Evolutionary conservation across 1,139 yeast species (phyloP).

Genomic region (Lodderomyces metapsilosis): DNA sequence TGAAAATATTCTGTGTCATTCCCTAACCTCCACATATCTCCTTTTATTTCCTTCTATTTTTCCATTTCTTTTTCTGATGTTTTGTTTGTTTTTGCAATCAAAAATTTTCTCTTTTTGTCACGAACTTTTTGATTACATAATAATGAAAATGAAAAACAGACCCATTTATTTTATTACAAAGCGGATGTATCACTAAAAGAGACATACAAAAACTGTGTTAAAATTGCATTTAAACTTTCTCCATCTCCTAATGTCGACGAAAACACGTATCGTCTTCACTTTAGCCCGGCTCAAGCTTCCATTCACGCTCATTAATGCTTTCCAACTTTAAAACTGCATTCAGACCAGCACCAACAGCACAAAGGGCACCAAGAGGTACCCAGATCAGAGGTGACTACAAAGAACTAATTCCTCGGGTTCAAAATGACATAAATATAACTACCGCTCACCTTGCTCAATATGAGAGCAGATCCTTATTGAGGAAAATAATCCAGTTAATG

Average conservation of each 20-base stretch:
- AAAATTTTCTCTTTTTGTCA: neutral
- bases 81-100: too few relatives aligned
- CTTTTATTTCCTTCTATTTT: too few relatives aligned
- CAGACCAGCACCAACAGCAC: slow-evolving; percentile 8
- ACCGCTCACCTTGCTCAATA: slow-evolving; percentile 21
- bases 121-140: neutral
- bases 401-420: slow-evolving; percentile 20
- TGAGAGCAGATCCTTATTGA: slow-evolving; percentile 20
- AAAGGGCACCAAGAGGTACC: slow-evolving; percentile 12
- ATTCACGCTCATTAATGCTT: slow-evolving; percentile 2
- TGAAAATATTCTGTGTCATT: too few relatives aligned
- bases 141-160: neutral
- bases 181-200: neutral
- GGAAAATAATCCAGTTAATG: slow-evolving; percentile 19
- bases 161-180: slow-evolving; percentile 1
- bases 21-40: too few relatives aligned
- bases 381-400: slow-evolving; percentile 19
- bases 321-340: slow-evolving; percentile 8
- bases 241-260: too few relatives aligned
- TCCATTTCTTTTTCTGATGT: too few relatives aligned
- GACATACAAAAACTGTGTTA: too few relatives aligned
- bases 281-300: neutral
- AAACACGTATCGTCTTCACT: too few relatives aligned
- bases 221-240: too few relatives aligned
- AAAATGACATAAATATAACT: slow-evolving; percentile 19